Evolutionary conservation across 768 basidiomycete genomes (phyloP).

Genomic region (Lentinula sp.): DNA sequence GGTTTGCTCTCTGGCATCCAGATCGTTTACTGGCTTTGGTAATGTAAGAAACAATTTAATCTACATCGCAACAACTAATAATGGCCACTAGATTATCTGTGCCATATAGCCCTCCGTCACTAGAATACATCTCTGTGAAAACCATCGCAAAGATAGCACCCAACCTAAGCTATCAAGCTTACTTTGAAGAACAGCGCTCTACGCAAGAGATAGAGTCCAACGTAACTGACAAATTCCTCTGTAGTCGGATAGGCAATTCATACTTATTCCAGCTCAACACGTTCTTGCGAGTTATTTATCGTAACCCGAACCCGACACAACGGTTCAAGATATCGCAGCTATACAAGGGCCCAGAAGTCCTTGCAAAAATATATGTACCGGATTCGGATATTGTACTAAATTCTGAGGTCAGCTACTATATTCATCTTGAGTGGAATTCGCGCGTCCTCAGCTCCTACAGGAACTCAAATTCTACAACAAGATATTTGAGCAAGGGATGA

Average conservation of each 20-base stretch:
- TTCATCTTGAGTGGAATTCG: background rate
- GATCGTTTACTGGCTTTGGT: constrained; percentile 51
- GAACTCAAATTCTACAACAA: constrained; percentile 49
- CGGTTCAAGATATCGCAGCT: background rate
- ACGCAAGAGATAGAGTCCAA: constrained; percentile 50
- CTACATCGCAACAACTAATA: background rate
- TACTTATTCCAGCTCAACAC: constrained; percentile 25
- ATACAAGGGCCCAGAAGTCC: background rate
- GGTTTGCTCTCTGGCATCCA: constrained; percentile 74
- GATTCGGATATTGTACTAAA: background rate
- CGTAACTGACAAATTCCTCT: constrained; percentile 26
- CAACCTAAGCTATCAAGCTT: constrained; percentile 61
- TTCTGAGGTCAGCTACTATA: background rate
- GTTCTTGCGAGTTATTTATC: constrained; percentile 26
- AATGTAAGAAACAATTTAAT: constrained; percentile 36
- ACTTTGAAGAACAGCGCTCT: constrained; percentile 49
- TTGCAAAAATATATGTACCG: background rate
- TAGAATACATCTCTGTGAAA: constrained; percentile 40
- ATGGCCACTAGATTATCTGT: constrained; percentile 48
- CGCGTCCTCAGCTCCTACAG: constrained; percentile 22
- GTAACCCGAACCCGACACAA: background rate
- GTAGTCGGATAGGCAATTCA: background rate
- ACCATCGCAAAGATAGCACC: constrained; percentile 47
- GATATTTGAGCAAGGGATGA: constrained; percentile 44
- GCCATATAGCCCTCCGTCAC: constrained; percentile 59